Percentiles rank a stretch among this genome's conserved stretches.
Conservation (phyloP, 345 rosid genomes). For the Trapa incisa region DNA sequence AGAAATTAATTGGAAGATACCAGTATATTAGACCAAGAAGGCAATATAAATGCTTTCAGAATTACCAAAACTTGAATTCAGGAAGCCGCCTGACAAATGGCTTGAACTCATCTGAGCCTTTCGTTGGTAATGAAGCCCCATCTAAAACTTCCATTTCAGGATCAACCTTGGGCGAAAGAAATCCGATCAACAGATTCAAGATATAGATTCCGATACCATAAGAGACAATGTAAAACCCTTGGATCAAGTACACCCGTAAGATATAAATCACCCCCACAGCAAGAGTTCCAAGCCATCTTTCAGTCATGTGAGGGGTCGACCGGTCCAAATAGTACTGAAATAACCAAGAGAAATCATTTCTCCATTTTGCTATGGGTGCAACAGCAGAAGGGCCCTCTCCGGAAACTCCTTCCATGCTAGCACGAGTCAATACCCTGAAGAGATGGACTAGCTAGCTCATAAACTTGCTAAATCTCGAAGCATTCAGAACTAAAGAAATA, state of each 20-base stretch:
- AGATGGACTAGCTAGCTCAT: not conserved
- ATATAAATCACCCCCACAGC: slow-evolving; percentile 37
- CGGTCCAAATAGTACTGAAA: slow-evolving; percentile 45
- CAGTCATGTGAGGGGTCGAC: slow-evolving; percentile 30
- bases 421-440: not conserved
- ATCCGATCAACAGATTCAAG: slow-evolving; percentile 68
- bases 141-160: slow-evolving; percentile 57
- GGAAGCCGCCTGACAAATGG: slow-evolving; percentile 74
- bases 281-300: slow-evolving; percentile 51
- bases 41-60: not conserved
- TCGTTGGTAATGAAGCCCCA: slow-evolving; percentile 35
- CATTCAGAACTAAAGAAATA: too few species aligned
- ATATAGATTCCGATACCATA: slow-evolving; percentile 68
- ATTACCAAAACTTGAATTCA: slow-evolving; percentile 72
- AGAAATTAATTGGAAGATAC: not conserved
- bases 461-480: not conserved
- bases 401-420: slow-evolving; percentile 27
- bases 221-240: slow-evolving; percentile 50
- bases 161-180: slow-evolving; percentile 67
- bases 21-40: not conserved
- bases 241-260: slow-evolving; percentile 40
- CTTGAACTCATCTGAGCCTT: slow-evolving; percentile 49
- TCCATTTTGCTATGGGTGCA: slow-evolving; percentile 34
- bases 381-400: slow-evolving; percentile 19
- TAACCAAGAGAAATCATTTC: slow-evolving; percentile 25